phyloP scores from a whole-genome alignment of 164 flowering plant genomes.

The Hamamelis virginiana region DNA sequence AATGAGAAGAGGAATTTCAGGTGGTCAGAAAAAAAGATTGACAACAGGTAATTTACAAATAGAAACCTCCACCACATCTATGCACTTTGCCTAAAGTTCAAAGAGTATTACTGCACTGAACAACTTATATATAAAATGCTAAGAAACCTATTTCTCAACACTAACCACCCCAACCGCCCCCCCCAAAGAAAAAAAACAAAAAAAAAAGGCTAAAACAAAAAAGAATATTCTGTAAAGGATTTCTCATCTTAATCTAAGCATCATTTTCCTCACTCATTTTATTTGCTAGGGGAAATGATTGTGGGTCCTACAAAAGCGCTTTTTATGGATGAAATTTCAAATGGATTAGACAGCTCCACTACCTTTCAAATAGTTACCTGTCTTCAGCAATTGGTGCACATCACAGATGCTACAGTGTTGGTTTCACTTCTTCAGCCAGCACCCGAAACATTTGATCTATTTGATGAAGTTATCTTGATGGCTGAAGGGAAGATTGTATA shows the following conservation, averaged over 20 bases:
- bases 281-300: slow-evolving; percentile 66
- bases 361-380: slow-evolving; percentile 62
- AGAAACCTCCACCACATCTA: not conserved
- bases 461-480: slow-evolving; percentile 73
- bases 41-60: slow-evolving; percentile 49
- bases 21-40: slow-evolving; percentile 69
- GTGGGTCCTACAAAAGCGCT: slow-evolving; percentile 67
- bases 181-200: too few species aligned
- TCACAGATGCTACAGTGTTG: slow-evolving; percentile 54
- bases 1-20: slow-evolving; percentile 66
- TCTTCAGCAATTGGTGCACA: slow-evolving; percentile 59
- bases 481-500: slow-evolving; percentile 67
- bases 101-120: not conserved
- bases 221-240: too few species aligned
- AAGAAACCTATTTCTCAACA: too few species aligned
- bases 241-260: not conserved
- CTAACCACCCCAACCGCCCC: too few species aligned
- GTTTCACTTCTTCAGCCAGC: slow-evolving; percentile 74
- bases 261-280: not conserved
- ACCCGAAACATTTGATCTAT: slow-evolving; percentile 69
- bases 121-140: too few species aligned
- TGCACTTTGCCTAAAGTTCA: not conserved
- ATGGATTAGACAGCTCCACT: slow-evolving; percentile 73
- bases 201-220: too few species aligned
- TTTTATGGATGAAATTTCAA: slow-evolving; percentile 84